A percentile compares a stretch with the other conserved stretches of the same genome.
Conservation (phyloP, 2,329 filamentous ascomycete species). For the Acarospora socialis region DNA sequence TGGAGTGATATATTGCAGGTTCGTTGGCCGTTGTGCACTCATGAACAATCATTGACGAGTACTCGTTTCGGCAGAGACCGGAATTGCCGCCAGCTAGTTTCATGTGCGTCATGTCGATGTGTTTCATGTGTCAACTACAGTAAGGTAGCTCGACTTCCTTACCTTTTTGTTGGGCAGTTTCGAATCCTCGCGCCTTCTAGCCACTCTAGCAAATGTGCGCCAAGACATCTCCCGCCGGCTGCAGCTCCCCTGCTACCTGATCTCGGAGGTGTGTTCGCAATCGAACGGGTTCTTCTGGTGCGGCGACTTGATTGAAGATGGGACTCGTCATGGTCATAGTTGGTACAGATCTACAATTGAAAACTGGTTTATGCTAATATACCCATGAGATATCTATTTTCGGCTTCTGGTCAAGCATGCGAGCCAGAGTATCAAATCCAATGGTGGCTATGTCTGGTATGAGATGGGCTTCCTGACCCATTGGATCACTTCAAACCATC, state of each 20-base stretch:
- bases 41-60: too few species aligned
- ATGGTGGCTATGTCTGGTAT: slow-evolving; percentile 12
- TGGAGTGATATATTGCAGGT: not conserved
- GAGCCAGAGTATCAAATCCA: not conserved
- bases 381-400: slow-evolving; percentile 14
- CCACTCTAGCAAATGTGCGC: slow-evolving; percentile 2
- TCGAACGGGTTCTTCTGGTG: slow-evolving; percentile 6
- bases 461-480: slow-evolving; percentile 15
- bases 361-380: slow-evolving; percentile 2
- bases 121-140: too few species aligned
- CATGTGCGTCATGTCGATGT: too few species aligned
- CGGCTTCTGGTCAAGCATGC: slow-evolving; percentile 14
- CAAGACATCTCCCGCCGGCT: slow-evolving; percentile 2
- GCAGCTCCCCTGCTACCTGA: slow-evolving; percentile 1
- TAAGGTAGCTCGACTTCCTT: too few species aligned
- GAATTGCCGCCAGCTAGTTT: too few species aligned
- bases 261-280: slow-evolving; percentile 3
- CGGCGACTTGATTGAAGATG: slow-evolving; percentile 2
- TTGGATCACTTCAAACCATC: slow-evolving; percentile 5
- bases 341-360: slow-evolving; percentile 2
- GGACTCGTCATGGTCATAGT: slow-evolving; percentile 1
- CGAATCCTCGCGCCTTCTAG: too few species aligned
- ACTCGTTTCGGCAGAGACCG: too few species aligned
- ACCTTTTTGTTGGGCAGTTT: too few species aligned
- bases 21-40: not conserved